These are phyloP conservation scores for Aegilops umbellulata DNA, from an alignment of 176 grass and related monocot genomes.

Conservation along the genomic window DNA sequence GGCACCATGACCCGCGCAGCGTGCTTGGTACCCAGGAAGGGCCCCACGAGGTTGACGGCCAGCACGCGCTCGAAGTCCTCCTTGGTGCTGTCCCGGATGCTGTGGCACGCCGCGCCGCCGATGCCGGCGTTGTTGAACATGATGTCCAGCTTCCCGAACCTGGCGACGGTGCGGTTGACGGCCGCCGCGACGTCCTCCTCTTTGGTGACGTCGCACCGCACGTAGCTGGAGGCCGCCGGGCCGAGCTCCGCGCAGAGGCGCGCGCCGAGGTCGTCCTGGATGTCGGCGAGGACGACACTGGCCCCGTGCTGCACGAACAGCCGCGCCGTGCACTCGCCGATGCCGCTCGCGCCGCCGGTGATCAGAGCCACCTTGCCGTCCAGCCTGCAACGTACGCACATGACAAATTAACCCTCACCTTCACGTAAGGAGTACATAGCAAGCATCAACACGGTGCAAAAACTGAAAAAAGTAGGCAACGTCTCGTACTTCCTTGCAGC, in stretches of 20 bases:
- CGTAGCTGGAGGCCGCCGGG: slow-evolving; percentile 20
- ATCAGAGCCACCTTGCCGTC: slow-evolving; percentile 58
- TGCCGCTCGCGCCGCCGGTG: slow-evolving; percentile 59
- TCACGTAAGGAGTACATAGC: too few species aligned
- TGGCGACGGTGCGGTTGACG: slow-evolving; percentile 42
- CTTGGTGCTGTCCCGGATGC: slow-evolving; percentile 41
- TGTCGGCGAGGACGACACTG: slow-evolving; percentile 39
- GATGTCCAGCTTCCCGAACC: slow-evolving; percentile 44
- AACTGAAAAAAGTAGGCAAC: too few species aligned
- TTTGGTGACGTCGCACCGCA: slow-evolving; percentile 39
- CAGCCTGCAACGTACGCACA: slow-evolving; percentile 24
- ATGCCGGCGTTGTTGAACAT: slow-evolving; percentile 73
- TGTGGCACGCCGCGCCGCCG: slow-evolving; percentile 44
- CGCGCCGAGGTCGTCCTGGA: slow-evolving; percentile 40
- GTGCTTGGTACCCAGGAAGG: slow-evolving; percentile 60
- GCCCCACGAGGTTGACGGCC: slow-evolving; percentile 42
- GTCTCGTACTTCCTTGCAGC: slow-evolving; percentile 34
- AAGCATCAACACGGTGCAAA: neutral
- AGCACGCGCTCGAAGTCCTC: slow-evolving; percentile 50
- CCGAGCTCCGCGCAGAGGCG: slow-evolving; percentile 37
- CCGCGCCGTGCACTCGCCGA: slow-evolving; percentile 49
- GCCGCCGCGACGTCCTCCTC: slow-evolving; percentile 44
- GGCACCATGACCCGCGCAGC: slow-evolving; percentile 52
- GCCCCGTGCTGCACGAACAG: slow-evolving; percentile 52
- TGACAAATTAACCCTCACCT: too few species aligned